Percentiles rank a stretch among this genome's conserved stretches.
Conservation (phyloP, 139 green algal genomes). For the Chlorella vulgaris region DNA sequence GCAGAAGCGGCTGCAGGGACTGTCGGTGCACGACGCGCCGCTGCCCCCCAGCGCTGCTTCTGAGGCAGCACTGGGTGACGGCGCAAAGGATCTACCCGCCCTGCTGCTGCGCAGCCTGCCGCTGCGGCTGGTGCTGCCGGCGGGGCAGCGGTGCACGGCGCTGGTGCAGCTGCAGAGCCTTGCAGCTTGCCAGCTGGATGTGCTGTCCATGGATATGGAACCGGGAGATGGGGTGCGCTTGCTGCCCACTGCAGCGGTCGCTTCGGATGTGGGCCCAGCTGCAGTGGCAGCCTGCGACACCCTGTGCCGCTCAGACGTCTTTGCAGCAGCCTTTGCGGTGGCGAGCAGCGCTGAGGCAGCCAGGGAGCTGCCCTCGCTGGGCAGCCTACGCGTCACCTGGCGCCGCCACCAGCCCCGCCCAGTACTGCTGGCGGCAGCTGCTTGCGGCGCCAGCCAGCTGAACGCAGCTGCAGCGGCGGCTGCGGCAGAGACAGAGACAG, state of each 20-base stretch:
- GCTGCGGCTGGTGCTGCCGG: slow-evolving; percentile 20
- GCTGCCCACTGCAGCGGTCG: neutral
- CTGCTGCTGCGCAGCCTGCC: slow-evolving; percentile 25
- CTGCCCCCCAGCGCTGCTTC: neutral
- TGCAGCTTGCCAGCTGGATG: slow-evolving; percentile 5
- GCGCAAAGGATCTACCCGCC: neutral
- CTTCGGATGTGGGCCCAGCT: neutral
- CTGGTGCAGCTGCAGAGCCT: slow-evolving; percentile 19
- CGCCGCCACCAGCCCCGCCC: neutral
- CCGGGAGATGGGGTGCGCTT: neutral
- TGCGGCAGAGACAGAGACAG: neutral
- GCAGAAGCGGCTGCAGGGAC: slow-evolving; percentile 10
- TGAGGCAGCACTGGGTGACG: neutral
- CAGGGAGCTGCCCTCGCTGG: slow-evolving; percentile 11
- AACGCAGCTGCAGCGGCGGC: neutral
- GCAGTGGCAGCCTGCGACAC: neutral
- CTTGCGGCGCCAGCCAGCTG: neutral
- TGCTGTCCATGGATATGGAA: slow-evolving; percentile 1
- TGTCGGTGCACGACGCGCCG: neutral
- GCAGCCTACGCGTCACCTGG: slow-evolving; percentile 12
- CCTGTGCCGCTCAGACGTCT: neutral
- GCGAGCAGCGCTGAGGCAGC: neutral
- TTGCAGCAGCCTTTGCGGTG: neutral
- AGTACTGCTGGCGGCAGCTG: neutral
- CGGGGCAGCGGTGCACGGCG: slow-evolving; percentile 19